phyloP scores from a whole-genome alignment of 805 yeast genomes.

The Kregervanrija fluxuum region DNA sequence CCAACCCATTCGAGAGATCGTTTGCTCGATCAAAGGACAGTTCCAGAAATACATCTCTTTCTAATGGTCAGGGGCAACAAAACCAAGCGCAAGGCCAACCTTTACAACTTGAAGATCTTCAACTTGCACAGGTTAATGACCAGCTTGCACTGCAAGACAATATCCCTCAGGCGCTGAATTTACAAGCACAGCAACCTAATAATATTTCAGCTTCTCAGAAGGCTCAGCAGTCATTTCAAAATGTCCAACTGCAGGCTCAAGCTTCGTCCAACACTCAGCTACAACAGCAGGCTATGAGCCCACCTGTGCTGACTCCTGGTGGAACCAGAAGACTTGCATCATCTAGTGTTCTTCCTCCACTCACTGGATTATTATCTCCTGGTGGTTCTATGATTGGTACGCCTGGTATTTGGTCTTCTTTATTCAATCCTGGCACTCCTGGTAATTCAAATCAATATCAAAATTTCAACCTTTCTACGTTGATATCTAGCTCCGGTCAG shows the following conservation, averaged over 20 bases:
- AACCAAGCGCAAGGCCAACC: no score
- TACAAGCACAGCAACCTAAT: no score
- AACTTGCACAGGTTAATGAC: no score
- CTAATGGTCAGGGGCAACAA: slow-evolving; percentile 11
- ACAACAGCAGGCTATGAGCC: slow-evolving; percentile 24
- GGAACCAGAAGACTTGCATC: slow-evolving; percentile 33
- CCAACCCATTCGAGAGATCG: slow-evolving; percentile 91
- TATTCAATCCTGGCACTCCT: slow-evolving; percentile 33
- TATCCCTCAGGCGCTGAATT: no score
- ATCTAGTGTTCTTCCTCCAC: slow-evolving; percentile 37
- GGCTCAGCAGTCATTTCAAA: no score
- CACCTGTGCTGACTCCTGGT: slow-evolving; percentile 48
- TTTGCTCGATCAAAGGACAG: slow-evolving; percentile 40
- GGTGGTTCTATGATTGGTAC: slow-evolving; percentile 42
- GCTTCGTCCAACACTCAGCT: slow-evolving; percentile 11
- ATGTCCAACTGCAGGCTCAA: no score
- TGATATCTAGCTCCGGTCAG: no score
- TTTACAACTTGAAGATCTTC: no score
- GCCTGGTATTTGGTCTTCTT: slow-evolving; percentile 46
- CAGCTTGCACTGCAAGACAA: no score
- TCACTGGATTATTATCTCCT: slow-evolving; percentile 37
- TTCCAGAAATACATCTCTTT: neutral
- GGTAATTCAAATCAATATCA: slow-evolving; percentile 10
- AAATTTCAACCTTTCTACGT: neutral
- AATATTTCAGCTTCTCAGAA: no score